These are phyloP conservation scores for Ocimum tenuiflorum DNA, from an alignment of 257 asterid genomes.

Conservation along the genomic window DNA sequence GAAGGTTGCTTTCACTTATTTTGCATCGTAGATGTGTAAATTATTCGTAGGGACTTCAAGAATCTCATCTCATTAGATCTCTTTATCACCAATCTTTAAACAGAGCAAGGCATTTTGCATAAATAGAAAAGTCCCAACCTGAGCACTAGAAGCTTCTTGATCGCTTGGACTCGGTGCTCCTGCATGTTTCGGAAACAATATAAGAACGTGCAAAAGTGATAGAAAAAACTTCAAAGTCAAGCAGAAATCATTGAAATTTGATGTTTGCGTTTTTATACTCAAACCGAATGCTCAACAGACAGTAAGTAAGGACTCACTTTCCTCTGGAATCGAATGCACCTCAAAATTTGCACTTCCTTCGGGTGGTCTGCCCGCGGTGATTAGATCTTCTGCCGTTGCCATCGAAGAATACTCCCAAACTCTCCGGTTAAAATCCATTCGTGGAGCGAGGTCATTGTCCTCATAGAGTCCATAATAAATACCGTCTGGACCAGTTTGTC, in stretches of 20 bases:
- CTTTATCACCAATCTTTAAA: not conserved
- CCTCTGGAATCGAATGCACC: conserved; percentile 62
- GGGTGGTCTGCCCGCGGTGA: conserved; percentile 36
- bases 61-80: not conserved
- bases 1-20: not conserved
- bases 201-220: conserved; percentile 5
- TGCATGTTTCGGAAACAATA: conserved; percentile 26
- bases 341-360: conserved; percentile 39
- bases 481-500: conserved; percentile 47
- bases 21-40: not conserved
- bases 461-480: conserved; percentile 48
- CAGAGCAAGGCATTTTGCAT: not conserved
- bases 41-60: not conserved
- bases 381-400: conserved; percentile 41
- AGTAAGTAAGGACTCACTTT: conserved; percentile 39
- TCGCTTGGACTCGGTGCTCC: conserved; percentile 32
- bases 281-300: not conserved
- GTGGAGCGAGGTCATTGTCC: conserved; percentile 30
- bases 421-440: conserved; percentile 49
- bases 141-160: conserved; percentile 43
- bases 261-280: not conserved
- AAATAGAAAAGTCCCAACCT: conserved; percentile 35
- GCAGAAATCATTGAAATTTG: not conserved
- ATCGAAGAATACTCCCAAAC: conserved; percentile 62
- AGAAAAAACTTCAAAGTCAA: not conserved